phyloP scores from a whole-genome alignment of 108 stramenopile genomes.

The Fistulifera solaris region DNA sequence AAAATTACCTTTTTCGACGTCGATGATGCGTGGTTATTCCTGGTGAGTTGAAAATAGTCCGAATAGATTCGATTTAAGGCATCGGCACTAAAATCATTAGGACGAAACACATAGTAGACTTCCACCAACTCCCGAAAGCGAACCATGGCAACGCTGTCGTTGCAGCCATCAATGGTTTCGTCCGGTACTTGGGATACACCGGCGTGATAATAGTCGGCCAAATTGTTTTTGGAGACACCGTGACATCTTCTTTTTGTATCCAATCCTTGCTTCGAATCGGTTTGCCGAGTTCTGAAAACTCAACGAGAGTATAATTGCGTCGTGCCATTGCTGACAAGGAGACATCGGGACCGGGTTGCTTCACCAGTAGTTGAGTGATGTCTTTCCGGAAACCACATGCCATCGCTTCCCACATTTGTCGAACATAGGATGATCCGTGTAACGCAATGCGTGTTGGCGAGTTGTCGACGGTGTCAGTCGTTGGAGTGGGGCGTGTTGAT shows the following conservation, averaged over 20 bases:
- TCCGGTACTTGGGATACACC: not conserved
- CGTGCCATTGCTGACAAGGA: not conserved
- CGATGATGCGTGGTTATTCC: too few relatives aligned
- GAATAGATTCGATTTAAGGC: not conserved
- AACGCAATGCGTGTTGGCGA: conserved; percentile 6
- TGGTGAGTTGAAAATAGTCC: too few relatives aligned
- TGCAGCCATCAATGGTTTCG: conserved; percentile 5
- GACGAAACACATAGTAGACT: conserved; percentile 23
- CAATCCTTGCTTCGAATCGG: not conserved
- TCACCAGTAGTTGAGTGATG: not conserved
- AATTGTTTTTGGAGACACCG: too few relatives aligned
- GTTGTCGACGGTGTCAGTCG: not conserved
- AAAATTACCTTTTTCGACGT: too few relatives aligned
- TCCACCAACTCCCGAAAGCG: conserved; percentile 11
- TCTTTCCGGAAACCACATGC: not conserved
- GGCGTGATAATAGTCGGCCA: not conserved
- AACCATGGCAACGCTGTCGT: conserved; percentile 24
- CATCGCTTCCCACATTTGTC: conserved; percentile 19
- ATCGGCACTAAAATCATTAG: conserved; percentile 7
- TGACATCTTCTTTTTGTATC: too few relatives aligned
- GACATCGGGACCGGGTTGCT: not conserved
- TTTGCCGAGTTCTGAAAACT: not conserved
- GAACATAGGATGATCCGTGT: conserved; percentile 18
- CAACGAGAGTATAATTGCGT: not conserved
- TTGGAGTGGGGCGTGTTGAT: not conserved